phyloP scores from a whole-genome alignment of 192 early-diverging fungal genomes.

The Backusella westeae region DNA sequence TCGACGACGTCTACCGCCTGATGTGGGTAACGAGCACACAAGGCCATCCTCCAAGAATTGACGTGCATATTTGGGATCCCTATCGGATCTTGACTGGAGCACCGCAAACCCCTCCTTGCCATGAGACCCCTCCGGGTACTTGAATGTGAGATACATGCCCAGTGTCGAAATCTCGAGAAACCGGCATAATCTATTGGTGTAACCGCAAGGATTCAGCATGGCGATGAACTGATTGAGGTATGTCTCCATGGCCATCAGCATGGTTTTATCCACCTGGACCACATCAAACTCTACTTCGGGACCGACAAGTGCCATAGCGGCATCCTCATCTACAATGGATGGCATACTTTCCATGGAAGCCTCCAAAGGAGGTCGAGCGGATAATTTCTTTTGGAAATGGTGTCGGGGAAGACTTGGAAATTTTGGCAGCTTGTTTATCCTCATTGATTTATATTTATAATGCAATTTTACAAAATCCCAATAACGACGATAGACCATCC shows the following conservation, averaged over 20 bases:
- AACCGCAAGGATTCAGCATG: constrained; percentile 34
- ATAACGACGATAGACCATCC: constrained; percentile 27
- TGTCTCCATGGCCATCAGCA: neutral
- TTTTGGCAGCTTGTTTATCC: neutral
- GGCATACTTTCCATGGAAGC: neutral
- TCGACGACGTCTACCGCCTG: constrained; percentile 7
- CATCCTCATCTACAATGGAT: neutral
- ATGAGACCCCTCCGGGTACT: constrained; percentile 42
- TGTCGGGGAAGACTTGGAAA: constrained; percentile 23
- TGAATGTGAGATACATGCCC: constrained; percentile 27
- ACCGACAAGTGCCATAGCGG: neutral
- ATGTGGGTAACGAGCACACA: neutral
- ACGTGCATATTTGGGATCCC: constrained; percentile 27
- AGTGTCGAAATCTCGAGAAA: constrained; percentile 51
- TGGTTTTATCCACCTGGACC: neutral
- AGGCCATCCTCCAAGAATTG: constrained; percentile 8
- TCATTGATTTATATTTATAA: constrained; percentile 19
- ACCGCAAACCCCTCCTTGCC: constrained; percentile 71
- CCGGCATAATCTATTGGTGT: constrained; percentile 46
- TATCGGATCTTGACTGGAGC: constrained; percentile 46
- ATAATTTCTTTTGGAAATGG: neutral
- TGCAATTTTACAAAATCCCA: constrained; percentile 36
- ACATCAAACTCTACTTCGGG: neutral
- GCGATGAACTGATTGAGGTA: constrained; percentile 40
- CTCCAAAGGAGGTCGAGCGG: neutral